Base-by-base conservation (phyloP, 108 stramenopile species). In the Tribonema minus region DNA sequence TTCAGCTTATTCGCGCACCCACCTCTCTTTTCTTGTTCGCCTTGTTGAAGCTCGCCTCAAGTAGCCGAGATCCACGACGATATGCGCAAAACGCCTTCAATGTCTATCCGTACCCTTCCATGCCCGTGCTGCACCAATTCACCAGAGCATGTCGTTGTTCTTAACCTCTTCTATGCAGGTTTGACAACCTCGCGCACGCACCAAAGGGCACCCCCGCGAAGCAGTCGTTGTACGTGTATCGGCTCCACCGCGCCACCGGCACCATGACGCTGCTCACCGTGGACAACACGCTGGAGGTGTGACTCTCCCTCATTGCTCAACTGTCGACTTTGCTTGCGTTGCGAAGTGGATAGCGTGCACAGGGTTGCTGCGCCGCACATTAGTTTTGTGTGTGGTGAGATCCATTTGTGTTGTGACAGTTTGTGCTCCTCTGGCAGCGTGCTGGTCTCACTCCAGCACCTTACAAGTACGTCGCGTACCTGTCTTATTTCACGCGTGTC, bases 131-230 rank as follows among this genome's bases (percentile, higher is more conserved):
- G 62, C 29, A 3, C 5, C 5, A 0, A 63, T 7, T 33, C 4
- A 30, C 4, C 6, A 31, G 31, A 91, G 61, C 83, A 89, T n/a
- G 89, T 91, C 82, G 88, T 91, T 73, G 88, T 91, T 27, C 89
- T 88, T 26, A 86, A 82, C 54, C 90, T 89, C 76, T 80, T 86
- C 25, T 85, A 90, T 34, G 0, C 73, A 75, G 73, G 37, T 93
- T 93, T 72, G 91, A 92, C 39, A 92, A 58, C 39, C 80, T 84
- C 3, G 95, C 95, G 9, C 95, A 96, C 82, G 93, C 91, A 5
- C 95, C 95, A 0, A 82, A 91, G 37, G 95, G 95, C 58, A 92
- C 81, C 30, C 76, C 85, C 68, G 91, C 91, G 27, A 82, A 88
- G 37, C 71, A 93, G 38, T 89, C 90, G 32, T 39, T 96, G 27